Conservation (phyloP, 306 rosid genomes). For the Calophaca sinica region DNA sequence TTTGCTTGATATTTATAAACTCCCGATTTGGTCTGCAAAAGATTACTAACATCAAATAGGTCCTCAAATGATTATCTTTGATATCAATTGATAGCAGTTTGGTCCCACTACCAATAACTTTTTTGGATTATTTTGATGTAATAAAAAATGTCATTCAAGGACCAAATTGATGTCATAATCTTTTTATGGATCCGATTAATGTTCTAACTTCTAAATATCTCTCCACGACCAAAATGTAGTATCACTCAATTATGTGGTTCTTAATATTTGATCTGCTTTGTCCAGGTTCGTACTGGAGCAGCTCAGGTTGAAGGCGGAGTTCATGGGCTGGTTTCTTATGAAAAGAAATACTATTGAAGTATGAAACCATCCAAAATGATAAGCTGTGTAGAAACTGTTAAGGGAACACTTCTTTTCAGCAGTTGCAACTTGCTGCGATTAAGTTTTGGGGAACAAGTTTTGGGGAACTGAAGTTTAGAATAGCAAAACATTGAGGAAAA, state of each 20-base stretch:
- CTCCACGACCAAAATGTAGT: not conserved
- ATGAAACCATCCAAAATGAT: constrained; percentile 37
- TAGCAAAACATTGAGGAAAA: constrained; percentile 18
- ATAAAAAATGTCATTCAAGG: not conserved
- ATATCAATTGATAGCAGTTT: constrained; percentile 1
- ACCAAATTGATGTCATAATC: constrained; percentile 1
- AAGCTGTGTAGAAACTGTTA: constrained; percentile 11
- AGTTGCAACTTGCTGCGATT: constrained; percentile 10
- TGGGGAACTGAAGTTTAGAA: constrained; percentile 36
- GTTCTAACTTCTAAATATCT: not conserved
- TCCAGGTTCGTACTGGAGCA: constrained; percentile 89
- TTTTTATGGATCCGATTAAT: constrained; percentile 6
- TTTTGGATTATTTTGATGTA: not conserved
- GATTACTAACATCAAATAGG: not conserved
- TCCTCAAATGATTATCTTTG: not conserved
- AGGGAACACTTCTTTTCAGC: constrained; percentile 18
- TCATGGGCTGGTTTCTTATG: constrained; percentile 87
- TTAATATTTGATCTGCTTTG: constrained; percentile 37
- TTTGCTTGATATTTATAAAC: constrained; percentile 2
- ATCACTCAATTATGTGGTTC: not conserved
- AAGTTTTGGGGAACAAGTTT: constrained; percentile 39
- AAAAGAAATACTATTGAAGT: constrained; percentile 79
- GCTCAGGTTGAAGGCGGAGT: constrained; percentile 97
- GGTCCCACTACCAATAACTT: not conserved
- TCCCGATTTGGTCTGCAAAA: constrained; percentile 3